Base-by-base conservation (phyloP, 106 monocot species). In the Dendrobium officinale region DNA sequence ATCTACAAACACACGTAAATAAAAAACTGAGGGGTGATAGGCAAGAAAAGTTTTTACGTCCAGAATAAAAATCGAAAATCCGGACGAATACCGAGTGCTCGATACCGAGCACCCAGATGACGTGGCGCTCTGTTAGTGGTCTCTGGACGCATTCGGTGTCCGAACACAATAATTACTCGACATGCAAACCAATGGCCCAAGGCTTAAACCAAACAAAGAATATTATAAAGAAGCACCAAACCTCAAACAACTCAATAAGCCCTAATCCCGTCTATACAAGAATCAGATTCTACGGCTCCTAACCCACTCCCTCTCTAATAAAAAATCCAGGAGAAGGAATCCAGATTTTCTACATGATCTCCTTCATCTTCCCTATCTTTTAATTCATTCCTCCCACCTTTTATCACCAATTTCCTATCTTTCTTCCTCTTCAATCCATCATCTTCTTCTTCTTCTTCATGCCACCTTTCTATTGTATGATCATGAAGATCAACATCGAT, bases 401-500 rank as follows among this genome's bases (percentile, higher is more conserved):
- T 45, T 45, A 45, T 9, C 45, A 0, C 67, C n/a, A 67, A 9
- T 29, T 56, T 19, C 3, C 56, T 56, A 56, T 15, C 19, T 18
- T 56, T 15, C 24, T 56, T 27, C 10, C 4, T 4, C 67, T 67
- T 67, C 67, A 4, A n/a, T 42, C 18, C 22, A 68, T 55, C 41
- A 7, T 41, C 41, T 17, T 19, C 22, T 61, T 40, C 26, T 26
- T 26, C 47, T 43, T 19, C 67, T 72, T 76, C 49, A 76, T 76
- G 76, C 51, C 49, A 77, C 89, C 87, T 91, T 84, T 89, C 67
- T 85, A 88, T 58, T 87, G 89, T 87, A 93, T 96, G 96, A 87
- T 86, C 2, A 77, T 96, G 88, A 88, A 90, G 85, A 88, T 93
- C 80, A 96, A 86, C 93, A 96, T 96, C 77, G 96, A 96, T 79